Evolutionary conservation across 331 rosid genomes (phyloP), one percentile per base, ranked within the genome.

Genomic region (Quercus lobata): DNA sequence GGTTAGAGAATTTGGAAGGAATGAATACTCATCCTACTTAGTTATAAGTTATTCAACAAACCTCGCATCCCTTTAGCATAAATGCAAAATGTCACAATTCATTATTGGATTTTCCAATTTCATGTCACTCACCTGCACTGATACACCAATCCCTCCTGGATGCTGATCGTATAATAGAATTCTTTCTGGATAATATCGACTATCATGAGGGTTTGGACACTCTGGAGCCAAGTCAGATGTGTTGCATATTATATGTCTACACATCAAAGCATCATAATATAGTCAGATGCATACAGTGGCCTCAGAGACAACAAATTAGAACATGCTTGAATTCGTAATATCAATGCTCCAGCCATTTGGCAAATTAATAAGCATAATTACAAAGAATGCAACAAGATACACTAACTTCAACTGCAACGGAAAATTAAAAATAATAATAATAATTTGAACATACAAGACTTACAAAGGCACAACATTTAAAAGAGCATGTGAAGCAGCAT

Each of bases 401-500:
- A 49, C 55, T 12, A 27, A 62, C 55, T 57, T 76, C 72, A 46
- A 57, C 73, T 30, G 21, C 32, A 37, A 57, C 2, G 12, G 25
- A n/a, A 57, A 57, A 57, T 17, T 17, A 2, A 72, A 27, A 57
- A 74, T 55, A 41, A 41, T 41, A 37, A 37, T 37, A 37, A 7
- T 37, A 37, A 41, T 41, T 41, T 41, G 57, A 34, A 44, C 70
- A 18, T 57, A 79, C 76, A 69, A 69, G 76, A 86, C 98, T 89
- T 92, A 95, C 99, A 93, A 65, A 76, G 99, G 99, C 82, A 95
- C 94, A 21, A 89, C 91, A 44, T 95, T 85, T 54, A 95, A 83
- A 88, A 95, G 86, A 62, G 96, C 98, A 83, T 95, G 99, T 76
- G 98, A 91, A 71, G 98, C 97, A 75, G 98, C 98, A 86, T 93